These are phyloP conservation scores for Cryptococcus hybrid DNA, from an alignment of 1,284 basidiomycete genomes.

Conservation along the genomic window DNA sequence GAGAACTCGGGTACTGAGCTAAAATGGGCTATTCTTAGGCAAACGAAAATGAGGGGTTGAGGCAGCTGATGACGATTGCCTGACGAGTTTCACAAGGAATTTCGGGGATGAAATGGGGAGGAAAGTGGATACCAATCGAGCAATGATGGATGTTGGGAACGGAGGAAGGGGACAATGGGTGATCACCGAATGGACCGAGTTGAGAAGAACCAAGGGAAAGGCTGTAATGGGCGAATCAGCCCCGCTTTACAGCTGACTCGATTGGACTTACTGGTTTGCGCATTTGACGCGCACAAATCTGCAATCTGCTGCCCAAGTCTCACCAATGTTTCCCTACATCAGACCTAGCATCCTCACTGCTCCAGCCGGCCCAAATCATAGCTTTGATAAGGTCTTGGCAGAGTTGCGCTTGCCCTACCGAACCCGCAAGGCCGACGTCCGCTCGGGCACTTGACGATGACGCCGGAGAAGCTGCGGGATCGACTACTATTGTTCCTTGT, in stretches of 20 bases:
- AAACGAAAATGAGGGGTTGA: conserved; percentile 8
- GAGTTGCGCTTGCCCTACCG: conserved; percentile 27
- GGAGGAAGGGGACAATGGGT: conserved; percentile 27
- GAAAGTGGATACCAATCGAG: conserved; percentile 17
- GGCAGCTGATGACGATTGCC: conserved; percentile 15
- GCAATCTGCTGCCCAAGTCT: conserved; percentile 23
- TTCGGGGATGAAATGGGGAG: conserved; percentile 24
- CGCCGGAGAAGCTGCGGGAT: conserved; percentile 12
- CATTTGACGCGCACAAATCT: conserved; percentile 12
- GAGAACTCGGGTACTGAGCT: conserved; percentile 31
- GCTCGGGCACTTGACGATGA: conserved; percentile 9
- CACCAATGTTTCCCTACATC: conserved; percentile 23
- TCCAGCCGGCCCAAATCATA: conserved; percentile 39
- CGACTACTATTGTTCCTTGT: conserved; percentile 13
- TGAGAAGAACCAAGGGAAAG: conserved; percentile 32
- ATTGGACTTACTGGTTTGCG: conserved; percentile 17
- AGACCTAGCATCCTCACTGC: conserved; percentile 7
- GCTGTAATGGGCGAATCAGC: conserved; percentile 11
- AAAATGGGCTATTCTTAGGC: conserved; percentile 17
- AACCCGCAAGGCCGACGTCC: conserved; percentile 12
- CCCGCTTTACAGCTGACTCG: neutral
- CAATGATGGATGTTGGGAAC: conserved; percentile 15
- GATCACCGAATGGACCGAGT: conserved; percentile 26
- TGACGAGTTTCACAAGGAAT: conserved; percentile 36
- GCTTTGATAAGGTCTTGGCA: conserved; percentile 35